These are phyloP conservation scores for Exophiala calicioides DNA, from an alignment of 2,329 filamentous ascomycete species.

Conservation along the genomic window DNA sequence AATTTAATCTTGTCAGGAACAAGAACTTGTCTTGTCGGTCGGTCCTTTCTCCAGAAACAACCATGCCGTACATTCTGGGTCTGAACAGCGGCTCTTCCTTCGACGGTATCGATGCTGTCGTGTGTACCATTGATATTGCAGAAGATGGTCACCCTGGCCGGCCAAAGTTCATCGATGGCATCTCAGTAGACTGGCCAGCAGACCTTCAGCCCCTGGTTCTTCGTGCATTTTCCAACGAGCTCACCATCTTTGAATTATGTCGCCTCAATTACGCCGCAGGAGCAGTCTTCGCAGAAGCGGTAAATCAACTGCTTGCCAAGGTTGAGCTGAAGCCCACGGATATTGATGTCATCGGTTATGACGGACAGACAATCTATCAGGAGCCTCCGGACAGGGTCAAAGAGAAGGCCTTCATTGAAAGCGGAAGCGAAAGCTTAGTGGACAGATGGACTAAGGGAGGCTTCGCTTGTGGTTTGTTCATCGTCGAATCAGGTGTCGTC, in stretches of 20 bases:
- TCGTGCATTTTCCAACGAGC: constrained; percentile 33
- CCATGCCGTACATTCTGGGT: constrained; percentile 35
- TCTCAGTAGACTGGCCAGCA: constrained; percentile 35
- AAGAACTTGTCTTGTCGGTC: too few relatives aligned
- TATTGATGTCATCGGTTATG: constrained; percentile 36
- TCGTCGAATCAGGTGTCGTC: constrained; percentile 37
- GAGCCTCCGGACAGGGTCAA: constrained; percentile 33
- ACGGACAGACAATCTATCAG: constrained; percentile 38
- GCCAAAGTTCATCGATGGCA: constrained; percentile 33
- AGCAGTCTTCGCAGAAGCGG: constrained; percentile 35
- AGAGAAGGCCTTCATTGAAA: constrained; percentile 27
- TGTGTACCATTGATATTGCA: constrained; percentile 34
- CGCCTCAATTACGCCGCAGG: constrained; percentile 37
- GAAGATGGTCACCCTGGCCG: constrained; percentile 35
- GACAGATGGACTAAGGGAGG: constrained; percentile 36
- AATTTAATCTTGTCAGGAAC: too few relatives aligned
- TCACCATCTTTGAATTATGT: constrained; percentile 35
- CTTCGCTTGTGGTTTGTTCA: constrained; percentile 35
- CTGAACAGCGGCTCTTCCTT: constrained; percentile 37
- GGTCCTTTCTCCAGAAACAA: constrained; percentile 1
- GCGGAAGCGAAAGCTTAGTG: constrained; percentile 31
- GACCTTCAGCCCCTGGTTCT: constrained; percentile 33
- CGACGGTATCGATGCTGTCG: constrained; percentile 36
- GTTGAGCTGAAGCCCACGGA: constrained; percentile 29
- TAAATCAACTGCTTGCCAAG: constrained; percentile 30